phyloP scores from a whole-genome alignment of 805 yeast genomes.

The Maudiozyma serrabonitensis region DNA sequence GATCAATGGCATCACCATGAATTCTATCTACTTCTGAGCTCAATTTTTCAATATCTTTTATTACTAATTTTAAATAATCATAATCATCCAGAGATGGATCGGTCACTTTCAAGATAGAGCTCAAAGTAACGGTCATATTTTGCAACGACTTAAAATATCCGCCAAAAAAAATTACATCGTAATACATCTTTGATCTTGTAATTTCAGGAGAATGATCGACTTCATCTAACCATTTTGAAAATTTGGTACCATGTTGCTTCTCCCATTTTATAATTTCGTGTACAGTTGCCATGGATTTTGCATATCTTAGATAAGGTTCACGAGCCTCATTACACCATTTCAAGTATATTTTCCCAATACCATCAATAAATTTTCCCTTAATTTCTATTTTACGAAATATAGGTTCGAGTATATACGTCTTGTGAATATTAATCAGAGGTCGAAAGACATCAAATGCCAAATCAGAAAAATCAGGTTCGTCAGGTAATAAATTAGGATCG shows the following conservation, averaged over 20 bases:
- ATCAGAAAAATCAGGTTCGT: slow-evolving; percentile 46
- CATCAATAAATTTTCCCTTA: slow-evolving; percentile 58
- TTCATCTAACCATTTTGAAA: slow-evolving; percentile 49
- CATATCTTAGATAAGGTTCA: slow-evolving; percentile 46
- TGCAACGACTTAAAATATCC: slow-evolving; percentile 48
- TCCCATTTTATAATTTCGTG: slow-evolving; percentile 45
- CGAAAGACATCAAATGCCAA: slow-evolving; percentile 50
- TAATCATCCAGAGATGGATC: slow-evolving; percentile 43
- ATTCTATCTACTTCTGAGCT: slow-evolving; percentile 51
- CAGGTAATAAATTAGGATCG: slow-evolving; percentile 36
- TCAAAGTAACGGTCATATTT: slow-evolving; percentile 51
- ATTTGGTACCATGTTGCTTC: slow-evolving; percentile 32
- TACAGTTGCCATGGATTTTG: slow-evolving; percentile 50
- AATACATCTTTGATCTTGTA: slow-evolving; percentile 34
- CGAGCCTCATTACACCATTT: slow-evolving; percentile 57
- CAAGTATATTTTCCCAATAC: slow-evolving; percentile 51
- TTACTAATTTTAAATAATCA: slow-evolving; percentile 41
- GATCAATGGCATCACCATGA: slow-evolving; percentile 52
- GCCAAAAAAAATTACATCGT: slow-evolving; percentile 46
- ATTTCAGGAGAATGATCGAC: slow-evolving; percentile 41
- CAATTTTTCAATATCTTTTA: slow-evolving; percentile 44
- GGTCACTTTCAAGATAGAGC: slow-evolving; percentile 45
- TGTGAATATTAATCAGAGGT: slow-evolving; percentile 48
- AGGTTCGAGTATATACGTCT: slow-evolving; percentile 45
- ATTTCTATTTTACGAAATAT: slow-evolving; percentile 45